These are phyloP conservation scores for Rosa chinensis DNA, from an alignment of 306 rosid species.

Conservation along the genomic window DNA sequence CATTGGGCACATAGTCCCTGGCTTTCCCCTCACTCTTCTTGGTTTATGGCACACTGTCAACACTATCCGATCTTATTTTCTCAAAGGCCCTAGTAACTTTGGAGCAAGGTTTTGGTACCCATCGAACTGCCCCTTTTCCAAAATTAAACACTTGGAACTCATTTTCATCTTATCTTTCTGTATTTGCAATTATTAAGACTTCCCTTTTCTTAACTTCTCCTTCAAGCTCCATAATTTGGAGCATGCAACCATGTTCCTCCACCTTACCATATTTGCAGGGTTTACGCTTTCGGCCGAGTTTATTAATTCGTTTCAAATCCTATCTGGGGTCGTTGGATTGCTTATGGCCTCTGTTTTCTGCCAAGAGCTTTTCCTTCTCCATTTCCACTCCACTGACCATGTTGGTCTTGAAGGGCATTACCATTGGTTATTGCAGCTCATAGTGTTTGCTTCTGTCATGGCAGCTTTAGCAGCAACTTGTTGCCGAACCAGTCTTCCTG, in stretches of 20 bases:
- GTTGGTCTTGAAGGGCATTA: slow-evolving; percentile 91
- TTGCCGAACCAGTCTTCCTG: slow-evolving; percentile 65
- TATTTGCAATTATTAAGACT: slow-evolving; percentile 58
- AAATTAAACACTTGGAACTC: slow-evolving; percentile 76
- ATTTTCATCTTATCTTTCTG: slow-evolving; percentile 58
- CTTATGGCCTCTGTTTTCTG: slow-evolving; percentile 70
- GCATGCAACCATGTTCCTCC: slow-evolving; percentile 93
- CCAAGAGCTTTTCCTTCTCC: slow-evolving; percentile 81
- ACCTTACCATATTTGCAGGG: slow-evolving; percentile 74
- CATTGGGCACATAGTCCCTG: slow-evolving; percentile 64
- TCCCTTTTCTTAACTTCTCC: slow-evolving; percentile 54
- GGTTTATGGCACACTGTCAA: slow-evolving; percentile 85
- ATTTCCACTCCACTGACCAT: slow-evolving; percentile 48
- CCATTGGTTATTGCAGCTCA: slow-evolving; percentile 80
- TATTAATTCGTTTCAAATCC: slow-evolving; percentile 47
- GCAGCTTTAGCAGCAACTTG: slow-evolving; percentile 55
- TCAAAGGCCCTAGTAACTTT: slow-evolving; percentile 64
- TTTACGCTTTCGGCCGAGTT: slow-evolving; percentile 62
- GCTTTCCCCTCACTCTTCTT: slow-evolving; percentile 60
- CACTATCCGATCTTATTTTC: slow-evolving; percentile 64
- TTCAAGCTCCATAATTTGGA: slow-evolving; percentile 70
- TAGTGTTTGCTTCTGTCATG: slow-evolving; percentile 59
- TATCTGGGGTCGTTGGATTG: slow-evolving; percentile 51
- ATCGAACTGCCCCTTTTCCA: slow-evolving; percentile 34
- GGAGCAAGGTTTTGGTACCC: slow-evolving; percentile 67